Conservation (phyloP, 768 basidiomycete species). For the Pleurotus sapidus region DNA sequence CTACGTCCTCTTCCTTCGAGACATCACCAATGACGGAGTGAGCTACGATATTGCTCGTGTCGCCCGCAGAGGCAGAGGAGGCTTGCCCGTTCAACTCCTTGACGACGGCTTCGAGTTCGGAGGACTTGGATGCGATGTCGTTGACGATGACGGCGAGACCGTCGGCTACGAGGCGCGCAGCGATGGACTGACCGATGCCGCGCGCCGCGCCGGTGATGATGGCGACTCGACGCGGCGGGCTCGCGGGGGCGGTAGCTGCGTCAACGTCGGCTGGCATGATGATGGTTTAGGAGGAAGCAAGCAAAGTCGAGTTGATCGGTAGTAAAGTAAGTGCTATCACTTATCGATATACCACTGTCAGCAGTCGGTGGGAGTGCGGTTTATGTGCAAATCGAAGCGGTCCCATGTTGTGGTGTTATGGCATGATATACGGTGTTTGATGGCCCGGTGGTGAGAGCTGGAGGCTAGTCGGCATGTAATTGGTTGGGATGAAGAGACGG, state of each 20-base stretch:
- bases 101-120: conserved; percentile 20
- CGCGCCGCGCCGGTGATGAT: conserved; percentile 34
- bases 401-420: no score
- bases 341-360: conserved; percentile 33
- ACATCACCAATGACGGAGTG: neutral
- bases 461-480: no score
- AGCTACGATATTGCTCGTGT: neutral
- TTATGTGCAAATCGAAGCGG: no score
- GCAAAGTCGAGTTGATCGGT: neutral
- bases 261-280: neutral
- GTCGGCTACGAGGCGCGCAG: conserved; percentile 36
- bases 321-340: neutral
- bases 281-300: neutral
- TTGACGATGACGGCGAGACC: conserved; percentile 39
- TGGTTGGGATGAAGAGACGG: no score
- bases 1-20: conserved; percentile 2
- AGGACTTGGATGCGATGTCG: conserved; percentile 26
- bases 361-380: no score
- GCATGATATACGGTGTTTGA: no score
- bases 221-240: conserved; percentile 20
- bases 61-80: neutral
- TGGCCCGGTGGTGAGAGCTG: no score
- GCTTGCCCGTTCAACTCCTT: conserved; percentile 21
- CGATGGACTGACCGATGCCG: conserved; percentile 41
- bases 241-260: neutral